Percentiles rank a stretch among this genome's conserved stretches.
Conservation (phyloP, 2,329 filamentous ascomycete genomes). For the Colletotrichum magnum region DNA sequence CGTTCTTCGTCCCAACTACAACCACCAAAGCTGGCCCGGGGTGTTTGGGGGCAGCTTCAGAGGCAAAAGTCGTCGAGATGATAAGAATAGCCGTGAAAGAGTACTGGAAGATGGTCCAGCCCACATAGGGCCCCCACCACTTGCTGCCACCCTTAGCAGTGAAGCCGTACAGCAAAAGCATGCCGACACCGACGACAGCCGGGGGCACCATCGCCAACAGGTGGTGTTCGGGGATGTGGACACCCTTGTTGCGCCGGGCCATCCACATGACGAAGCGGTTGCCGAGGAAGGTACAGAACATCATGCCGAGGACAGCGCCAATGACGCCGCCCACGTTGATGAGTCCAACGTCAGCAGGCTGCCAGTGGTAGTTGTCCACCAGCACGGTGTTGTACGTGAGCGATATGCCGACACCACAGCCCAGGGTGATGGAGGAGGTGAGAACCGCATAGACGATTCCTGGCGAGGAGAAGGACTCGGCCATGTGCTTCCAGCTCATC, state of each 20-base stretch:
- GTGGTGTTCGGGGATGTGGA: conserved; percentile 43
- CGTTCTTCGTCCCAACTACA: conserved; percentile 52
- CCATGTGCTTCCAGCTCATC: conserved; percentile 41
- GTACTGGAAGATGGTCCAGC: conserved; percentile 47
- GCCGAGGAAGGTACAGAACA: conserved; percentile 43
- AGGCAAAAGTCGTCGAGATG: conserved; percentile 50
- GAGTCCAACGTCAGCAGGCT: conserved; percentile 53
- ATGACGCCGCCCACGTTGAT: conserved; percentile 64
- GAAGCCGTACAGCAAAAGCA: conserved; percentile 42
- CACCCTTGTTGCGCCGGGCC: conserved; percentile 42
- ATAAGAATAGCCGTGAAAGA: conserved; percentile 48
- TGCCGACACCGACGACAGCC: conserved; percentile 40
- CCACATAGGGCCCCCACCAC: conserved; percentile 46
- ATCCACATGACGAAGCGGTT: conserved; percentile 42
- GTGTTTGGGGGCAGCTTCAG: conserved; percentile 52
- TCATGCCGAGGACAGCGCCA: conserved; percentile 53
- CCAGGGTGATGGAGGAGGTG: conserved; percentile 53
- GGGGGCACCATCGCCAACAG: conserved; percentile 40
- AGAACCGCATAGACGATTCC: conserved; percentile 55
- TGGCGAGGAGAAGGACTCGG: conserved; percentile 48
- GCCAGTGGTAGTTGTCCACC: conserved; percentile 50
- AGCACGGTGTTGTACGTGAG: conserved; percentile 55
- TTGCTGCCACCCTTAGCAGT: conserved; percentile 26
- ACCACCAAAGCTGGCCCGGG: conserved; percentile 51
- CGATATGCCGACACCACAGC: conserved; percentile 53